Base-by-base conservation (phyloP, 257 asterid genomes). In the Thymus quinquecostatus region DNA sequence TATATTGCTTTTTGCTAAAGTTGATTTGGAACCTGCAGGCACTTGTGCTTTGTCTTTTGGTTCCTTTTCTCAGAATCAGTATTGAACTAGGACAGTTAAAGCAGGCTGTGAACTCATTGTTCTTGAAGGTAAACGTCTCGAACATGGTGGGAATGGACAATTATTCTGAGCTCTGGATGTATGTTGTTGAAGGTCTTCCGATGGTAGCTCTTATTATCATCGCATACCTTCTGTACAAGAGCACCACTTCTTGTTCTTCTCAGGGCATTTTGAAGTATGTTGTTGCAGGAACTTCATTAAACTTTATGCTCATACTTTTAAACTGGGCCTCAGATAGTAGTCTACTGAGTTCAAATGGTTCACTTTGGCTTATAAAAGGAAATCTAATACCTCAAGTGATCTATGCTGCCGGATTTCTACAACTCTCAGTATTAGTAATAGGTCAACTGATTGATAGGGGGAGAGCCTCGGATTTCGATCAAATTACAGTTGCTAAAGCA, bases 21-120 rank as follows among this genome's bases (percentile, higher is more conserved):
- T 72, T 70, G 38, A 68, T 33, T 55, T 83, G 66, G 77, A 49
- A 77, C 65, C 60, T 77, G 80, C 96, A 92, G 98, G 98, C 89
- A 21, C 69, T 87, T 57, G 71, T 72, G 67, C 89, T 87, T 67
- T 82, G 90, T 82, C 80, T 89, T 68, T 78, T 93, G 87, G 84
- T 89, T 74, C 95, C 94, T 63, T 55, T 86, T 77, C 89, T 91
- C 87, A 86, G 88, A 78, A 75, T 91, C 77, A 87, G 96, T 28
- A 91, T 91, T 43, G 97, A 91, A 80, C 70, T 85, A 54, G 90
- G 90, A 70, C 90, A 85, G 60, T 53, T 85, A 70, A 83, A 85
- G 82, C 88, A 85, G 77, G 90, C 90, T 56, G 90, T 82, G 68
- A 82, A 78, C 79, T 85, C 90, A 71, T 72, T 80, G 61, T 85